These are phyloP conservation scores for Bisporella sp. DNA, from an alignment of 2,329 filamentous ascomycete genomes.

Conservation along the genomic window DNA sequence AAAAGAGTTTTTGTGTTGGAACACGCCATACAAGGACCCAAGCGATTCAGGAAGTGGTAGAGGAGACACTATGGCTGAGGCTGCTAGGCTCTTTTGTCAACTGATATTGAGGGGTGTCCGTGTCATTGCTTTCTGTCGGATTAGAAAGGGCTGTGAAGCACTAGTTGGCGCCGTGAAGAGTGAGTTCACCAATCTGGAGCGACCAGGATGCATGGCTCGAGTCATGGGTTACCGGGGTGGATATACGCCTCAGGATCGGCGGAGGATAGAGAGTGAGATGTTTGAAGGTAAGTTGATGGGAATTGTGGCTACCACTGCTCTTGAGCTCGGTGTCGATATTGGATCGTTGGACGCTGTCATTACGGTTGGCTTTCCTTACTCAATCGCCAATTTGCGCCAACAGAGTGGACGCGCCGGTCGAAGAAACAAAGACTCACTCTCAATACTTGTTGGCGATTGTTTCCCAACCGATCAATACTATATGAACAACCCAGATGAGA, in stretches of 20 bases:
- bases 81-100: slow-evolving; percentile 86
- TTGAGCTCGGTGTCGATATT: slow-evolving; percentile 94
- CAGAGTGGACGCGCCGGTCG: slow-evolving; percentile 90
- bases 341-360: slow-evolving; percentile 89
- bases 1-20: slow-evolving; percentile 97
- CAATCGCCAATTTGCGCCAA: slow-evolving; percentile 88
- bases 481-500: slow-evolving; percentile 92
- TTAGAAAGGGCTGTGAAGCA: slow-evolving; percentile 83
- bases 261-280: slow-evolving; percentile 90
- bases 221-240: slow-evolving; percentile 96
- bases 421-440: slow-evolving; percentile 87
- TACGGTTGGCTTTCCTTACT: slow-evolving; percentile 91
- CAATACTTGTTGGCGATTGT: slow-evolving; percentile 79
- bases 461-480: slow-evolving; percentile 93
- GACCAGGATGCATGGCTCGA: slow-evolving; percentile 65
- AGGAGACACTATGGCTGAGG: slow-evolving; percentile 74
- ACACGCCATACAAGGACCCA: slow-evolving; percentile 89
- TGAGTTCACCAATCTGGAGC: slow-evolving; percentile 66
- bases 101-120: slow-evolving; percentile 81
- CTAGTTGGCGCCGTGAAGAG: slow-evolving; percentile 72
- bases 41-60: slow-evolving; percentile 80
- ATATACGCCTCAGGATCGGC: slow-evolving; percentile 85
- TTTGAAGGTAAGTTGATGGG: slow-evolving; percentile 91
- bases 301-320: slow-evolving; percentile 86
- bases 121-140: slow-evolving; percentile 86